A percentile compares a stretch with the other conserved stretches of the same genome.
These are phyloP conservation scores for Elaeis oleifera DNA, from an alignment of 202 grass and related monocot species.

Conservation along the genomic window DNA sequence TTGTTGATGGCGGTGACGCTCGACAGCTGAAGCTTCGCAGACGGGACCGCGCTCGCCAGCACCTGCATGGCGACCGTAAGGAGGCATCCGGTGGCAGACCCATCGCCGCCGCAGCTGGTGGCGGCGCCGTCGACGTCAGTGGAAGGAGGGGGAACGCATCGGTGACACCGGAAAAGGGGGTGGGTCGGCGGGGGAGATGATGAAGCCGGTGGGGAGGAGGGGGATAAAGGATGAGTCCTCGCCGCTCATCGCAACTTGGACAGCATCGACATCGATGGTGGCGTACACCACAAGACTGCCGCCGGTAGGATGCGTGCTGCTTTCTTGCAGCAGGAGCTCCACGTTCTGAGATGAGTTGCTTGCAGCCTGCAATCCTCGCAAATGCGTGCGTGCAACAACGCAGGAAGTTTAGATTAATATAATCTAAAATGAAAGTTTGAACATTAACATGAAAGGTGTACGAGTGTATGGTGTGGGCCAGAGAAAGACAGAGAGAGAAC, in stretches of 20 bases:
- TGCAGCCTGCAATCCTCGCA: constrained; percentile 38
- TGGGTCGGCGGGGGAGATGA: constrained; percentile 52
- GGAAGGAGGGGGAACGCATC: background rate
- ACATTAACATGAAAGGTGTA: too few species aligned
- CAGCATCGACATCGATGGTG: constrained; percentile 68
- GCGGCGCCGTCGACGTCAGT: constrained; percentile 1
- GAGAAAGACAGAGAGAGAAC: too few species aligned
- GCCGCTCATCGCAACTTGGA: constrained; percentile 85
- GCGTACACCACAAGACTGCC: constrained; percentile 74
- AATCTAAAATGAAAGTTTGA: too few species aligned
- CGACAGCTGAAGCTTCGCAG: constrained; percentile 78
- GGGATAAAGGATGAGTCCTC: constrained; percentile 84
- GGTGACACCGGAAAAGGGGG: constrained; percentile 2
- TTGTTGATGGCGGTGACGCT: constrained; percentile 83
- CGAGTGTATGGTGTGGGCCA: too few species aligned
- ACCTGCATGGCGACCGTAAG: constrained; percentile 86
- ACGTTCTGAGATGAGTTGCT: constrained; percentile 95
- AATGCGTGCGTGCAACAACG: too few species aligned
- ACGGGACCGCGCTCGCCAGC: constrained; percentile 70
- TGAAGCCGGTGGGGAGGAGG: constrained; percentile 76
- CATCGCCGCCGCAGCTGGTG: constrained; percentile 7
- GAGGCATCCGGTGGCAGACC: constrained; percentile 51
- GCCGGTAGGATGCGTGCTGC: constrained; percentile 66
- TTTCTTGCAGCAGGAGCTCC: constrained; percentile 95
- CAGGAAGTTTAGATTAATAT: too few species aligned